These are phyloP conservation scores for Oryza meridionalis DNA, from an alignment of 176 grass and related monocot species.

Conservation along the genomic window DNA sequence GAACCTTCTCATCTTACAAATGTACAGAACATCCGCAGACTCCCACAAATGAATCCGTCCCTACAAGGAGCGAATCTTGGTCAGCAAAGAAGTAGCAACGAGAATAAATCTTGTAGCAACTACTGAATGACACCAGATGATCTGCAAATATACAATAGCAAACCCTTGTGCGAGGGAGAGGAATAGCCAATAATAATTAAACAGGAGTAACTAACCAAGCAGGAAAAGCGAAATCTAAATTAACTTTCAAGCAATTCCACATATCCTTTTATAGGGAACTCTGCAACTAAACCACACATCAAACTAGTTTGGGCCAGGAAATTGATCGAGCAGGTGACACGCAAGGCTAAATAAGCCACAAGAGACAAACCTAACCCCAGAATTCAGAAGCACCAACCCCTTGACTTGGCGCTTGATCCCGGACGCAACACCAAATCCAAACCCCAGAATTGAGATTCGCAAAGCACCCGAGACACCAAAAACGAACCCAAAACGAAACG, in stretches of 20 bases:
- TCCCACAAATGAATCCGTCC: background rate
- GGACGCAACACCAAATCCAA: too few relatives aligned
- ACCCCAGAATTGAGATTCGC: background rate
- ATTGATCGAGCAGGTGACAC: slow-evolving; percentile 1
- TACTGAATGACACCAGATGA: background rate
- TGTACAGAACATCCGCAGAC: background rate
- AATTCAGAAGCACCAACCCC: background rate
- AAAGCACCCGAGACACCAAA: background rate
- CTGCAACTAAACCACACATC: background rate
- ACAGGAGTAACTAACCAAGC: background rate
- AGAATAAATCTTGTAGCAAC: background rate
- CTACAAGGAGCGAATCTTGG: background rate
- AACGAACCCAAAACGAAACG: background rate
- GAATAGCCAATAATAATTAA: background rate
- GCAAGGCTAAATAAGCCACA: background rate
- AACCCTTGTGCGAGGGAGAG: background rate
- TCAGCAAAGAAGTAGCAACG: background rate
- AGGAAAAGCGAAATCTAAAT: background rate
- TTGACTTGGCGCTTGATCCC: background rate
- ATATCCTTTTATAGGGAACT: background rate
- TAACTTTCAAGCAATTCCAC: background rate
- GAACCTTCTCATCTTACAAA: slow-evolving; percentile 38
- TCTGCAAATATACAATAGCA: background rate
- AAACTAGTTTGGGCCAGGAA: background rate
- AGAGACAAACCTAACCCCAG: background rate